phyloP scores from a whole-genome alignment of 345 rosid genomes.

The Passiflora organensis region DNA sequence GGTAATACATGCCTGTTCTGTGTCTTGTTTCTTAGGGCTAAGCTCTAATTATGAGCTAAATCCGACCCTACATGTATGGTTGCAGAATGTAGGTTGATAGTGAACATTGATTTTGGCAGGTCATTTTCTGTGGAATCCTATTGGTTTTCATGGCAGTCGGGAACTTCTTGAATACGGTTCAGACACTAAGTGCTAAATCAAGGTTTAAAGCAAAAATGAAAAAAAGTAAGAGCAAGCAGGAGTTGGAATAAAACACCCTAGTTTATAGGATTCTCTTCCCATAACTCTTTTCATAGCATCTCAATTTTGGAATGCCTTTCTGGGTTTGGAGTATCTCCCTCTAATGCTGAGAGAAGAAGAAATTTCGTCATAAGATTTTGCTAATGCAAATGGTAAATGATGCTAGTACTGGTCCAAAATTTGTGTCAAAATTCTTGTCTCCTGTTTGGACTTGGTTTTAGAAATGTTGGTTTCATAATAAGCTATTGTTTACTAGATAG shows the following conservation, averaged over 20 bases:
- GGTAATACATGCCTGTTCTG: slow-evolving; percentile 31
- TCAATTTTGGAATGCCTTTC: slow-evolving; percentile 17
- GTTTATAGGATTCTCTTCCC: slow-evolving; percentile 12
- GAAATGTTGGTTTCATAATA: too few relatives aligned
- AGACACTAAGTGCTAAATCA: slow-evolving; percentile 76
- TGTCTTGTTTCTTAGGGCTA: neutral
- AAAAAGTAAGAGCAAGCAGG: slow-evolving; percentile 77
- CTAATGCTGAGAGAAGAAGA: slow-evolving; percentile 10
- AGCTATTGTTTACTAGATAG: too few relatives aligned
- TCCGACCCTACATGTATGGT: too few relatives aligned
- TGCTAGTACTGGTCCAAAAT: too few relatives aligned
- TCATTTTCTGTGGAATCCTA: slow-evolving; percentile 70
- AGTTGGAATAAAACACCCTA: slow-evolving; percentile 40
- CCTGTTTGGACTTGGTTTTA: too few relatives aligned
- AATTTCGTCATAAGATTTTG: too few relatives aligned
- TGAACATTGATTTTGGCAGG: slow-evolving; percentile 41
- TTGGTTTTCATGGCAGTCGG: slow-evolving; percentile 91
- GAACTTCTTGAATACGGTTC: slow-evolving; percentile 77
- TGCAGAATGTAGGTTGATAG: slow-evolving; percentile 1
- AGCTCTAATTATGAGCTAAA: neutral
- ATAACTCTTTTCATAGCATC: slow-evolving; percentile 14
- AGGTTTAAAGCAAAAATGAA: slow-evolving; percentile 97
- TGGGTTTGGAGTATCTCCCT: slow-evolving; percentile 13
- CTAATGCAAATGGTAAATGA: too few relatives aligned
- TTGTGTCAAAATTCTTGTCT: too few relatives aligned